Evolutionary conservation across 306 rosid genomes (phyloP).

Genomic region (barrel medic (Medicago truncatula)): MtrunA17r5.0-ANR NC_053046.1:40805501-40806000

Average conservation of each 20-base stretch:
- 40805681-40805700: neutral
- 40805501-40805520: conserved; percentile 14
- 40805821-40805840: neutral
- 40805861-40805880: neutral
- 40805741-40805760: too few species aligned
- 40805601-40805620: neutral
- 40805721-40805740: neutral
- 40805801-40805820: conserved; percentile 15
- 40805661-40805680: neutral
- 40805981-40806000: neutral
- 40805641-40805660: conserved; percentile 20
- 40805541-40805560: neutral
- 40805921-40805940: neutral
- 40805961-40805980: conserved; percentile 2
- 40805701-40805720: neutral
- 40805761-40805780: neutral
- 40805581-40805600: conserved; percentile 18
- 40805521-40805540: conserved; percentile 29
- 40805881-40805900: conserved; percentile 38
- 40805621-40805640: neutral
- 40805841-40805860: neutral
- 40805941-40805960: conserved; percentile 10
- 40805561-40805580: conserved; percentile 7
- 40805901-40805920: conserved; percentile 1
- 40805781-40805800: neutral